These are phyloP conservation scores for Penicillium olsonii DNA, from an alignment of 2,329 filamentous ascomycete genomes.

Conservation along the genomic window DNA sequence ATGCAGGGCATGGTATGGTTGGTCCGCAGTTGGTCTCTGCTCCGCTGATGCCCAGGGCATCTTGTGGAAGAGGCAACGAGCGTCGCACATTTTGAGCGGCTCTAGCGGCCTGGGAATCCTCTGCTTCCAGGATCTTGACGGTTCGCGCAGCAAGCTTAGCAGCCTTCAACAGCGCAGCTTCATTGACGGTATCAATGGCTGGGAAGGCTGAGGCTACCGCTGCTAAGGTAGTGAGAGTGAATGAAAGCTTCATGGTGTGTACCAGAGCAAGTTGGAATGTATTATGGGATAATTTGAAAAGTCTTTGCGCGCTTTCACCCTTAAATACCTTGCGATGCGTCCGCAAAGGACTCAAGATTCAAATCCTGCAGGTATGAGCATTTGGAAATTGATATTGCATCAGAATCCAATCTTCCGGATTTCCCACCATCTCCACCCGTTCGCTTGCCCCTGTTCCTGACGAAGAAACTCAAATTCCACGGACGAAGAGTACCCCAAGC, in stretches of 20 bases:
- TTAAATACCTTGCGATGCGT: neutral
- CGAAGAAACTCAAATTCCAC: neutral
- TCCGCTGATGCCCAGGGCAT: constrained; percentile 6
- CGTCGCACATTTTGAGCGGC: neutral
- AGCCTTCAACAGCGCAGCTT: neutral
- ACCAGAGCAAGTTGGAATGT: neutral
- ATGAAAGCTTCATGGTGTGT: neutral
- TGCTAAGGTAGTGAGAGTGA: neutral
- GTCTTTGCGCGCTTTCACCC: neutral
- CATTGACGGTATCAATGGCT: constrained; percentile 4
- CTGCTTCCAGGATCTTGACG: constrained; percentile 2
- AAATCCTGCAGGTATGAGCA: neutral
- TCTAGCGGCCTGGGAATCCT: neutral
- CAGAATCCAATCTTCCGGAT: neutral
- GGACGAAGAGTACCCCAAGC: neutral
- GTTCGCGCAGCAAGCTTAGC: constrained; percentile 4
- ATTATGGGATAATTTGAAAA: neutral
- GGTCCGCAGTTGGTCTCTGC: constrained; percentile 11
- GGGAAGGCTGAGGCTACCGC: constrained; percentile 6
- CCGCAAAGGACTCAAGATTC: neutral
- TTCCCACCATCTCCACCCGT: neutral
- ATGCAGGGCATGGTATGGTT: constrained; percentile 1
- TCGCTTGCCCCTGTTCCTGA: neutral
- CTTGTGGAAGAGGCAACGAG: constrained; percentile 1
- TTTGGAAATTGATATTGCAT: neutral